Conservation (phyloP, 805 yeast genomes). For the Nakazawaea pomicola region DNA sequence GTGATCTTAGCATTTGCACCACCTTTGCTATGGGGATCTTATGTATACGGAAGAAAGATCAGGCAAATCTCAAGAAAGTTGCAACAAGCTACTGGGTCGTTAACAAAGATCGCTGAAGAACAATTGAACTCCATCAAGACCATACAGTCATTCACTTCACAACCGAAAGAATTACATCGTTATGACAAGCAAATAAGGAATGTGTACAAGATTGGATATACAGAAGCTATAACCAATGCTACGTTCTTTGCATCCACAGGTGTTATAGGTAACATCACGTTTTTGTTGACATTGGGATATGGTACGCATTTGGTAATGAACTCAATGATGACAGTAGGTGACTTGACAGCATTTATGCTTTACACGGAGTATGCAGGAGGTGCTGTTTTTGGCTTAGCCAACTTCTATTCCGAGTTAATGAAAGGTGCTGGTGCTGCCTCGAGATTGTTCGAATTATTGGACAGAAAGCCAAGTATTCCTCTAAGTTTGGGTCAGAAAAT, state of each 20-base stretch:
- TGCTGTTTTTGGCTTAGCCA: constrained; percentile 86
- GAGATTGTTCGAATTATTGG: constrained; percentile 81
- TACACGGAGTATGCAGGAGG: constrained; percentile 93
- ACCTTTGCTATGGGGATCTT: constrained; percentile 76
- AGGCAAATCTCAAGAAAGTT: constrained; percentile 69
- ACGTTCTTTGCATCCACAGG: constrained; percentile 77
- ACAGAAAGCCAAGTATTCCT: constrained; percentile 68
- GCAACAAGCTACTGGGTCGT: constrained; percentile 80
- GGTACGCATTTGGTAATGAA: constrained; percentile 76
- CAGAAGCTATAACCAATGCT: constrained; percentile 79
- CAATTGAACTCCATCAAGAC: constrained; percentile 81
- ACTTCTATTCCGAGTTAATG: constrained; percentile 90
- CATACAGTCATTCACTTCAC: constrained; percentile 89
- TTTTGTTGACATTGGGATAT: constrained; percentile 67
- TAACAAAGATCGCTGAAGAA: constrained; percentile 90
- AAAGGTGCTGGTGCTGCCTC: constrained; percentile 97
- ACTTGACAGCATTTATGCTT: constrained; percentile 88
- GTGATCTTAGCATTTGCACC: constrained; percentile 80
- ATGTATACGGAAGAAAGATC: constrained; percentile 77
- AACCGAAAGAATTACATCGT: constrained; percentile 66
- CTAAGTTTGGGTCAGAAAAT: constrained; percentile 58
- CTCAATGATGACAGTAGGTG: constrained; percentile 81
- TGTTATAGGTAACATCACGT: constrained; percentile 74
- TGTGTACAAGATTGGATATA: constrained; percentile 65
- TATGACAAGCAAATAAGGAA: constrained; percentile 69